Conservation (phyloP, 2,329 filamentous ascomycete species). For the Hymenoscyphus linearis region DNA sequence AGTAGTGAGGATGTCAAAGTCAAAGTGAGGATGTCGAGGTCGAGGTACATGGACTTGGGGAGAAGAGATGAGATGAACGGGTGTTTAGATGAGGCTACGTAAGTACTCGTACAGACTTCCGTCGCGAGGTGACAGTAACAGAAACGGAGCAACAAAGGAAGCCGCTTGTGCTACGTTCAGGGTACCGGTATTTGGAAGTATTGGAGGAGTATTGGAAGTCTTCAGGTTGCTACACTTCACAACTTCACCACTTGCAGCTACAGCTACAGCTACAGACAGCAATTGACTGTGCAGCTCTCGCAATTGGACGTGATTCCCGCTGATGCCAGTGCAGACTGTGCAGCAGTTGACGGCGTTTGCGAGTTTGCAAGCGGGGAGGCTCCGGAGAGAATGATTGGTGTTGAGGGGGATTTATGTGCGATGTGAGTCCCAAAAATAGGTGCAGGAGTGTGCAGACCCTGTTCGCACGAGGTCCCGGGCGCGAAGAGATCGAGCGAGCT, state of each 20-base stretch:
- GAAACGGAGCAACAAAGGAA: neutral
- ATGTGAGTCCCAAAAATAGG: neutral
- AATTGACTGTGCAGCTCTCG: slow-evolving; percentile 2
- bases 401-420: neutral
- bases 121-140: neutral
- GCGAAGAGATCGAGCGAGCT: neutral
- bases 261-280: too few relatives aligned
- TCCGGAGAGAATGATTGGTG: neutral
- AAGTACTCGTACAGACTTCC: neutral
- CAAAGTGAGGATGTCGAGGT: slow-evolving; percentile 4
- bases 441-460: neutral
- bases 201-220: too few relatives aligned
- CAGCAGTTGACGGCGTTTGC: slow-evolving; percentile 14
- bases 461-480: neutral
- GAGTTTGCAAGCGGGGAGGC: slow-evolving; percentile 23
- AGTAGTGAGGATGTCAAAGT: slow-evolving; percentile 4
- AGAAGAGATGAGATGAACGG: neutral
- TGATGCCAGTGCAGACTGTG: neutral
- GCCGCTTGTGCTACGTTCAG: neutral
- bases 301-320: slow-evolving; percentile 28
- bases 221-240: neutral
- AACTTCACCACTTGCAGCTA: neutral
- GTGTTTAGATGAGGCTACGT: neutral
- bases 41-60: neutral
- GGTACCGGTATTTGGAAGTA: neutral